These are phyloP conservation scores for Aaosphaeria arxii DNA, from an alignment of 2,329 filamentous ascomycete genomes.

Conservation along the genomic window DNA sequence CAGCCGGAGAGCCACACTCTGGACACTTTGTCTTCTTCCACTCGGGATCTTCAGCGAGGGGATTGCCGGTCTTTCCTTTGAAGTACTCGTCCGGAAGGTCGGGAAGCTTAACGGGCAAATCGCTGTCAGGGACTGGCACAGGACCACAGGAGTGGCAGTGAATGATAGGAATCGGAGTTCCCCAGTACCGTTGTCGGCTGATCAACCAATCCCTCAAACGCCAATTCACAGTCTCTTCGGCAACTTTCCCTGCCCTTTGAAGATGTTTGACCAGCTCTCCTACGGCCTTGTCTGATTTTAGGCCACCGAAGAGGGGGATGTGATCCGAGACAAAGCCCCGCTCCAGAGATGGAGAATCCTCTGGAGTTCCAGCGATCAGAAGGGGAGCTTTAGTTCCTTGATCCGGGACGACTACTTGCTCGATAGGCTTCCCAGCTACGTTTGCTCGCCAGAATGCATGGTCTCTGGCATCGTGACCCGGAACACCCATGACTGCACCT, in stretches of 20 bases:
- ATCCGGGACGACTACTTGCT: conserved; percentile 49
- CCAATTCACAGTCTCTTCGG: conserved; percentile 68
- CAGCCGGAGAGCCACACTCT: conserved; percentile 66
- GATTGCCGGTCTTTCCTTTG: conserved; percentile 70
- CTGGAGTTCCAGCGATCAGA: conserved; percentile 27
- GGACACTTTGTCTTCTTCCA: conserved; percentile 78
- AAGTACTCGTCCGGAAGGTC: conserved; percentile 66
- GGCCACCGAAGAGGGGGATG: conserved; percentile 63
- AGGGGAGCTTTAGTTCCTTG: conserved; percentile 8
- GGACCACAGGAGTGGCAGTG: conserved; percentile 75
- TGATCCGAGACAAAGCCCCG: conserved; percentile 66
- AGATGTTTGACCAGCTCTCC: conserved; percentile 55
- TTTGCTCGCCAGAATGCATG: conserved; percentile 78
- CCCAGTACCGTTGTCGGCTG: conserved; percentile 91
- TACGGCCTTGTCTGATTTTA: conserved; percentile 62
- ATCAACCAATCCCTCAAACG: conserved; percentile 85
- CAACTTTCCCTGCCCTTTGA: conserved; percentile 52
- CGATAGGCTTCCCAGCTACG: conserved; percentile 57
- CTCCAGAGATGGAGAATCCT: conserved; percentile 57
- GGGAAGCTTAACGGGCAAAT: conserved; percentile 76
- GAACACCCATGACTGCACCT: conserved; percentile 89
- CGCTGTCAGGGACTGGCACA: conserved; percentile 71
- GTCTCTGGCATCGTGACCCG: conserved; percentile 77
- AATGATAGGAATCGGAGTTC: conserved; percentile 82
- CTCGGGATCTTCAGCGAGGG: conserved; percentile 66